A percentile compares a stretch with the other conserved stretches of the same genome.
Conservation (phyloP, 345 rosid species). For the Pseudoturritis turrita region DNA sequence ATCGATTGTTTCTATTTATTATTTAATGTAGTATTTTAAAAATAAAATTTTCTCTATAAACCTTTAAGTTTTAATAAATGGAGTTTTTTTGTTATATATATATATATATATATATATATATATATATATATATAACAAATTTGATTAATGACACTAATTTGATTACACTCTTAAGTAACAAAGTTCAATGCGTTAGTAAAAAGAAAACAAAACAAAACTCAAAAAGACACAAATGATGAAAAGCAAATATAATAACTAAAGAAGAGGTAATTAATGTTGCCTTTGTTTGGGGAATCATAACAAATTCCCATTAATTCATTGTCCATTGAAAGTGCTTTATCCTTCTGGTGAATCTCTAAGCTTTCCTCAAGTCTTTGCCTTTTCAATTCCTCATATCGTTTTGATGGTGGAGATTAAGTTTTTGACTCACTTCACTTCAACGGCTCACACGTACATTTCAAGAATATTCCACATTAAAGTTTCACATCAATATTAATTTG, state of each 20-base stretch:
- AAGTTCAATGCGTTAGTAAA: not conserved
- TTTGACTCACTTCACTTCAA: constrained; percentile 16
- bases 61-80: too few species aligned
- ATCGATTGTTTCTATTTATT: too few species aligned
- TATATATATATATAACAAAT: too few species aligned
- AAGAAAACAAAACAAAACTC: not conserved
- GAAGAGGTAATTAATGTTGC: not conserved
- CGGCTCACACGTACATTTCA: constrained; percentile 16
- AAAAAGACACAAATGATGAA: not conserved
- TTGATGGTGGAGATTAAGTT: constrained; percentile 20
- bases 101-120: too few species aligned
- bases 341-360: constrained; percentile 18
- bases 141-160: not conserved
- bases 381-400: not conserved
- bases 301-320: constrained; percentile 12
- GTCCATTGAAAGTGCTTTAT: constrained; percentile 26
- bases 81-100: too few species aligned
- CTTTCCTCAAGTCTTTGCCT: constrained; percentile 10
- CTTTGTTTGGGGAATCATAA: constrained; percentile 14
- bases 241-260: not conserved
- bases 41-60: too few species aligned
- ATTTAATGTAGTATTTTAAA: too few species aligned
- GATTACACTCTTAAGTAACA: not conserved
- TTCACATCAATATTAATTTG: constrained; percentile 14
- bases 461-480: constrained; percentile 22